phyloP scores from a whole-genome alignment of 306 rosid species.

The Pachyrhizus erosus region DNA sequence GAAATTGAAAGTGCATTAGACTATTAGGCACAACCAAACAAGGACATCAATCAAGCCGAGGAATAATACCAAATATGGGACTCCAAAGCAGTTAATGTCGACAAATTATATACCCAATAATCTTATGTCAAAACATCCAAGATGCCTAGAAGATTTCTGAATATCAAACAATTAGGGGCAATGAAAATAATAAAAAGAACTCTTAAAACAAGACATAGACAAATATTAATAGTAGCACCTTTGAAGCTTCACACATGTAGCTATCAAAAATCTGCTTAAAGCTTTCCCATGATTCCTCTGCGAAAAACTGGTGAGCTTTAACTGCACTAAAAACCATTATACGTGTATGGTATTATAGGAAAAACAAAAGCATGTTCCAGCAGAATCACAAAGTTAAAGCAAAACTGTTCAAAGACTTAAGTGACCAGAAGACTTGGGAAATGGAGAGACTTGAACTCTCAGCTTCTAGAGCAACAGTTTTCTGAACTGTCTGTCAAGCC shows the following conservation, averaged over 20 bases:
- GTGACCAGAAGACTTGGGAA: conserved; percentile 71
- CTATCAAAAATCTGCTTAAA: conserved; percentile 84
- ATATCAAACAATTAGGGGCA: not conserved
- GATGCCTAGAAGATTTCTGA: not conserved
- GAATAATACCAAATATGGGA: not conserved
- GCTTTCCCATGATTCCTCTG: conserved; percentile 94
- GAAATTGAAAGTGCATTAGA: conserved; percentile 13
- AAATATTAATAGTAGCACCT: conserved; percentile 58
- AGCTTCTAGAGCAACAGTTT: conserved; percentile 96
- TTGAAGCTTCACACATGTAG: conserved; percentile 93
- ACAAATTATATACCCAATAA: not conserved
- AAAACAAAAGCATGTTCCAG: conserved; percentile 39
- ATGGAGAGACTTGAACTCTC: conserved; percentile 99
- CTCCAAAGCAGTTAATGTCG: not conserved
- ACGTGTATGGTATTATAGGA: conserved; percentile 54
- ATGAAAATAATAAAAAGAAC: conserved; percentile 1
- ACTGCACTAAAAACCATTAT: conserved; percentile 79
- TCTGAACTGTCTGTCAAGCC: conserved; percentile 96
- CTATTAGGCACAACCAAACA: conserved; percentile 23
- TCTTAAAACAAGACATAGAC: conserved; percentile 10
- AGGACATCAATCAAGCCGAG: not conserved
- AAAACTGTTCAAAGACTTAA: conserved; percentile 29
- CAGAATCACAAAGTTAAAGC: conserved; percentile 14
- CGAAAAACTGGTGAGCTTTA: conserved; percentile 97
- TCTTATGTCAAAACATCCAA: not conserved